Evolutionary conservation across 78 protist species (phyloP), one percentile per base, ranked within the genome.

Genomic region (Anaeramoeba flamelloides): DNA sequence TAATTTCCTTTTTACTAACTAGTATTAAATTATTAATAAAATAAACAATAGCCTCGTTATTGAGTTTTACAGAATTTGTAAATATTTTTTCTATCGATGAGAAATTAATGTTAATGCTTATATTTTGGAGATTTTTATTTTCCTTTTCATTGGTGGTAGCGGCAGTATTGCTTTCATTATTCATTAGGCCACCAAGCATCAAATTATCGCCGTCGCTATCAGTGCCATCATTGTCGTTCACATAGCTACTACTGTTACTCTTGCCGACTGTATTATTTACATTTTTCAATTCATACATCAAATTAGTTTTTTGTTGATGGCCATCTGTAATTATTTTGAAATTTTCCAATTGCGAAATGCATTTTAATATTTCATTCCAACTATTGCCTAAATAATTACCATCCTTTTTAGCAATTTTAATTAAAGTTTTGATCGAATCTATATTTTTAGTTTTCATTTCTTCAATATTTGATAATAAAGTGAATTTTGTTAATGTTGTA

Each of bases 401-500:
- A 53, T 53, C 69, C 17, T 26, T 53, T 53, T 76, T 75, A 0
- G 97, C 98, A 65, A 92, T 40, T 40, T 32, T 4, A 33, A 94
- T 76, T 41, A 94, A 38, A n/a, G 83, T 79, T 33, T 81, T 65
- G 76, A 94, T 77, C 26, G 86, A 3, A n/a, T 92, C 93, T 74
- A 93, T 81, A 83, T 95, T 92, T 86, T 92, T 91, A 41, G 39
- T 82, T 69, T 80, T 65, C 76, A 94, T 84, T 34, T 85, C 91
- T 30, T 53, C 53, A 3, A 17, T 31, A 39, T 74, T 41, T 76
- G 41, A 79, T 39, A 90, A 82, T 41, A 76, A 41, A 8, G 99
- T 93, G 82, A 91, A 94, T 77, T 90, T 90, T 22, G 92, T 76
- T 17, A 96, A 80, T n/a, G 94, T 38, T 12, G 87, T 78, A 4